Base-by-base conservation (phyloP, 331 rosid species). In the Acacia concinna region DNA sequence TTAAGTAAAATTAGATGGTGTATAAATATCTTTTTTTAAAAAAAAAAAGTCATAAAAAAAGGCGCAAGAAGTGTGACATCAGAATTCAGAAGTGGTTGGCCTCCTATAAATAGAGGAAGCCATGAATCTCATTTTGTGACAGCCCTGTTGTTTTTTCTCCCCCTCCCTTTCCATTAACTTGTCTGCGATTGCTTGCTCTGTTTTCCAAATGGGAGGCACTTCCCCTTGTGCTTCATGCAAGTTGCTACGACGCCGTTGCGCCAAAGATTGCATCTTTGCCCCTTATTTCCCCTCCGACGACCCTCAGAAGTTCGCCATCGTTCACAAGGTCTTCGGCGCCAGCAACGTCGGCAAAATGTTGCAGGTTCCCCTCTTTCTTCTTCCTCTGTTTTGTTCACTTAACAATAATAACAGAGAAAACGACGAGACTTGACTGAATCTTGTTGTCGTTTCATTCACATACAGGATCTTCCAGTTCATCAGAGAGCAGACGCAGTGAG, bases 201-300 rank as follows among this genome's bases (percentile, higher is more conserved):
- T 30, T 49, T 21, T 18, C 28, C 1, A 4, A 56, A 93, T 90
- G 91, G 91, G 70, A 25, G 96, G 97, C 41, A 87, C 81, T 82
- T 90, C 98, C 0, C 99, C 99, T 6, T 96, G 98, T 73, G 99
- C 99, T 66, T 96, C 99, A 64, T 96, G 99, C 92, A 96, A 96
- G 86, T 76, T 96, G 34, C 92, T 96, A 21, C 87, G 98, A 68
- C 96, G 98, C 62, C 88, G 99, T 10, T 96, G 99, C 17, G 82
- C 94, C 76, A 85, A 88, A 41, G 94, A 96, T 73, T 96, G 99
- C 86, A 83, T 87, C 74, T 96, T 96, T 40, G 90, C 98, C 30
- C 99, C 99, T 30, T 93, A 89, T 65, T 96, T 96, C 49, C 96
- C 99, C 51, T 85, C 99, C 14, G 92, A 90, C 69, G 94, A 95